Evolutionary conservation across 2,329 filamentous ascomycete species (phyloP).

Genomic region (Pseudocercospora vitis): DNA sequence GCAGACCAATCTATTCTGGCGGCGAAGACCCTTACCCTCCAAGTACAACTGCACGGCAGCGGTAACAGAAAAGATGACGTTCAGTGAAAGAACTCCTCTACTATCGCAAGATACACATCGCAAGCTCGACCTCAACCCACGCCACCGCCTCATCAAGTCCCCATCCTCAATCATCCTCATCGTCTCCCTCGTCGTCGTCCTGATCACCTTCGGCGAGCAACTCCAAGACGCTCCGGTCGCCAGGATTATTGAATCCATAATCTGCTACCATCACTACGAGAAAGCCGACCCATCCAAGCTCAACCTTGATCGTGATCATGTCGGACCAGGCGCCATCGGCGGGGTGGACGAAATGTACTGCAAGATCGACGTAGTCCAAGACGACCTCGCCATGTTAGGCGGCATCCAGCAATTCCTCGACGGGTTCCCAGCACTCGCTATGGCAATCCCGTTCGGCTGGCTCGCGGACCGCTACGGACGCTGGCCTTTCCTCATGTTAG

Average conservation of each 20-base stretch:
- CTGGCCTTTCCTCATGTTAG: conserved; percentile 36
- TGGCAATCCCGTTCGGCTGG: conserved; percentile 40
- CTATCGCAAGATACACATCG: background rate
- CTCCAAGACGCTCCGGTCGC: conserved; percentile 46
- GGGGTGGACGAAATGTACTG: conserved; percentile 41
- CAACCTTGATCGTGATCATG: conserved; percentile 26
- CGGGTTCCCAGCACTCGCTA: conserved; percentile 43
- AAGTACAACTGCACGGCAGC: background rate
- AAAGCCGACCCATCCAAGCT: conserved; percentile 39
- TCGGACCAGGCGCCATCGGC: conserved; percentile 36
- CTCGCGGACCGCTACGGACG: conserved; percentile 39
- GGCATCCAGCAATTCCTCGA: conserved; percentile 51
- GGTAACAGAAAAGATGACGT: background rate
- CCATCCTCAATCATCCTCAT: conserved; percentile 24
- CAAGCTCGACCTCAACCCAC: conserved; percentile 7
- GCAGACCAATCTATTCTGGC: background rate
- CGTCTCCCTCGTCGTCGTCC: conserved; percentile 43
- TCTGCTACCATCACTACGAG: conserved; percentile 54
- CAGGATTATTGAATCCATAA: conserved; percentile 55
- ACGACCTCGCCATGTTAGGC: conserved; percentile 53
- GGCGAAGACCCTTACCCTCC: background rate
- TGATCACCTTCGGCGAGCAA: conserved; percentile 47
- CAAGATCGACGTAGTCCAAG: conserved; percentile 53
- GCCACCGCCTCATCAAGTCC: conserved; percentile 9
- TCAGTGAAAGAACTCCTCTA: background rate